Conservation (phyloP, 208 protist species). For the Phytomonas sp. region DNA sequence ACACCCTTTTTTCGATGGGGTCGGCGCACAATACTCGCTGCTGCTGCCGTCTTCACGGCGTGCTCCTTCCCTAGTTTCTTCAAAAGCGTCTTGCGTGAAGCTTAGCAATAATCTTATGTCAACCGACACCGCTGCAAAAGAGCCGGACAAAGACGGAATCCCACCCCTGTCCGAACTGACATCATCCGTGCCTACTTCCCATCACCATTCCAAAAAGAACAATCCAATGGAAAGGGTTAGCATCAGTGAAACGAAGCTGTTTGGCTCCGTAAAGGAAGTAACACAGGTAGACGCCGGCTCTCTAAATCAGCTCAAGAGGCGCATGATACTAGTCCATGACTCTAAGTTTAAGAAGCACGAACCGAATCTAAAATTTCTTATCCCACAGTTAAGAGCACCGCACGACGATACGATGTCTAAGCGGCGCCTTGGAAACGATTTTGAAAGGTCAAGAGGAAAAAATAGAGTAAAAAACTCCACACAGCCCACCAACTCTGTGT, state of each 20-base stretch:
- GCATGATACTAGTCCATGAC: neutral
- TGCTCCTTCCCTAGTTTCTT: neutral
- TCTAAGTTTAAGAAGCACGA: neutral
- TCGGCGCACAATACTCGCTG: slow-evolving; percentile 11
- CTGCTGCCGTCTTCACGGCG: neutral
- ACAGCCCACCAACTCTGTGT: neutral
- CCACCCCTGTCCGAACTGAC: neutral
- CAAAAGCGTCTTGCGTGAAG: neutral
- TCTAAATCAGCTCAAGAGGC: neutral
- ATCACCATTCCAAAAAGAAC: neutral
- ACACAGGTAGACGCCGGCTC: neutral
- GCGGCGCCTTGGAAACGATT: neutral
- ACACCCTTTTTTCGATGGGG: slow-evolving; percentile 66
- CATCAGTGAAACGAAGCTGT: neutral
- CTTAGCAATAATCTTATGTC: neutral
- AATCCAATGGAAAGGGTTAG: neutral
- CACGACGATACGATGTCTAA: neutral
- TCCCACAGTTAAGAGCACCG: neutral
- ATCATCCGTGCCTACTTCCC: neutral
- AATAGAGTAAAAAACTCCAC: neutral
- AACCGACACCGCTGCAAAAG: neutral
- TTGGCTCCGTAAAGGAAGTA: neutral
- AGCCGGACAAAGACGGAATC: neutral
- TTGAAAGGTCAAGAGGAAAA: neutral
- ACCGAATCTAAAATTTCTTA: neutral